Conservation (phyloP, 1,284 basidiomycete genomes). For the Trametes versicolor region DNA sequence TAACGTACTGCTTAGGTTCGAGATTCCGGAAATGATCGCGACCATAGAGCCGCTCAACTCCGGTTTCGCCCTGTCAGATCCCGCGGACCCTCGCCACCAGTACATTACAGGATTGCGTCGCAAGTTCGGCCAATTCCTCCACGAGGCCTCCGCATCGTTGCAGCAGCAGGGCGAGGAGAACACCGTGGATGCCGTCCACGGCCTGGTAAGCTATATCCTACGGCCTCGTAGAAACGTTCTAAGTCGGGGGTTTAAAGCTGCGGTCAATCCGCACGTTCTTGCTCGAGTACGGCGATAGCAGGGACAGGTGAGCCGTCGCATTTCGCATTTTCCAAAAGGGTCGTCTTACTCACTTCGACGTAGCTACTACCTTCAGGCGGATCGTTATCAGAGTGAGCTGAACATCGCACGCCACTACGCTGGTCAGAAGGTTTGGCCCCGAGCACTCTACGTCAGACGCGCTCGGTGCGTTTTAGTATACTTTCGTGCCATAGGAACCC, state of each 20-base stretch:
- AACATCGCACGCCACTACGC: conserved; percentile 72
- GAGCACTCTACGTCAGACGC: conserved; percentile 70
- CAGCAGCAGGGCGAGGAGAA: conserved; percentile 84
- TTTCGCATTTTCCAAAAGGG: neutral
- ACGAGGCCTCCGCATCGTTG: conserved; percentile 74
- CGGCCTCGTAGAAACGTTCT: neutral
- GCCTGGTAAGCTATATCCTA: conserved; percentile 57
- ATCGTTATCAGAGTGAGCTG: conserved; percentile 69
- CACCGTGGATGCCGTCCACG: conserved; percentile 86
- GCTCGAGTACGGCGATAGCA: conserved; percentile 76
- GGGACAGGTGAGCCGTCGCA: conserved; percentile 59
- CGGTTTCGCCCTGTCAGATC: conserved; percentile 77
- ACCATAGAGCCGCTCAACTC: conserved; percentile 65
- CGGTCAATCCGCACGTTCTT: conserved; percentile 71
- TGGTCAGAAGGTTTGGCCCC: conserved; percentile 77
- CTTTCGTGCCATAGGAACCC: neutral
- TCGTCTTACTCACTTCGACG: neutral
- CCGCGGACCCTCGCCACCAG: conserved; percentile 72
- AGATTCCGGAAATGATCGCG: conserved; percentile 79
- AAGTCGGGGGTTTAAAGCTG: conserved; percentile 50
- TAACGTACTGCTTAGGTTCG: conserved; percentile 53
- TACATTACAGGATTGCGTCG: conserved; percentile 69
- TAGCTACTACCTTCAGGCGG: conserved; percentile 68
- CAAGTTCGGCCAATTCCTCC: conserved; percentile 78
- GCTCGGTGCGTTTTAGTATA: conserved; percentile 57